Base-by-base conservation (phyloP, 2,329 filamentous ascomycete species). In the Cadophora sp. region DNA sequence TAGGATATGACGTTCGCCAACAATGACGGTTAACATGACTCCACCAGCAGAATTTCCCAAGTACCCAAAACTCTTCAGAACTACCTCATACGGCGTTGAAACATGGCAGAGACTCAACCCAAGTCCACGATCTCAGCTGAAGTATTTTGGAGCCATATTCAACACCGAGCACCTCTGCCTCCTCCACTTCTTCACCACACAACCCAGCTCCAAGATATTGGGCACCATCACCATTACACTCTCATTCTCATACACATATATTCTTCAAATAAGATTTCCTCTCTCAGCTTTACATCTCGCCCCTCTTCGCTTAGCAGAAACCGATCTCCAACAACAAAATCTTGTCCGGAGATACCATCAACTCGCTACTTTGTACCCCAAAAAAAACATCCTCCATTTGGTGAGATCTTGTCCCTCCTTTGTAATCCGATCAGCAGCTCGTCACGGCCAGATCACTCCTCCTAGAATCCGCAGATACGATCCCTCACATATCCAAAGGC, bases 241-340 rank as follows among this genome's bases (percentile, higher is more conserved):
- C 4, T 50, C 70, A 27, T 67, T 70, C 16, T 33, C 59, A 16
- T 60, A 68, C 27, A 76, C 70, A 1, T 78, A 77, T 60, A 62
- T 78, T 1, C 73, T 78, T 24, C 33, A 43, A 13, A 20, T 43
- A 58, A 4, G 76, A 5, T 69, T 79, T 30, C 76, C 75, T 14
- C 70, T 76, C 33, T 73, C 75, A 33, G 76, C 78, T 16, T 68
- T 78, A 13, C 76, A 79, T 62, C 68, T 77, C n/a, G 74, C 74
- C 62, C 73, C 70, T 20, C 62, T 71, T 0, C 65, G 66, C 6
- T 27, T 53, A 2, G 16, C 18, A 18, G 18, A 39, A 30, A 20
- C 13, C 51, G n/a, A 39, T 22, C 7, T 1, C 20, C 43, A 55
- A 1, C 61, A 65, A 22, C 70, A 73, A 20, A 18, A 3, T 55